phyloP scores from a whole-genome alignment of 768 basidiomycete genomes.

The Podaxis sp. region DNA sequence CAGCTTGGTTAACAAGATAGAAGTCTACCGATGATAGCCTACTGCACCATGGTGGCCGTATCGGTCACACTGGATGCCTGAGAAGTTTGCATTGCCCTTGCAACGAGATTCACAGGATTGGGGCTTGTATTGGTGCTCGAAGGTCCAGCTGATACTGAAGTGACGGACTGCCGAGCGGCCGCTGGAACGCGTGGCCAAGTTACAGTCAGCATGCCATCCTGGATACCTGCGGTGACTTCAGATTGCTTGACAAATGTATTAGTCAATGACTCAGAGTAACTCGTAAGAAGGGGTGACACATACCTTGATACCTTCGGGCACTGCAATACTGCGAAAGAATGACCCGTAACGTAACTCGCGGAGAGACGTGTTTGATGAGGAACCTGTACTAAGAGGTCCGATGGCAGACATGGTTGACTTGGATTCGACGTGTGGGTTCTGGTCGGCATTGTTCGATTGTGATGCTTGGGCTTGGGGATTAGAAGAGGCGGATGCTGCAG shows the following conservation, averaged over 20 bases:
- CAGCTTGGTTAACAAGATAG: too few species aligned
- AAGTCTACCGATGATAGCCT: background rate
- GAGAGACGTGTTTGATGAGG: slow-evolving; percentile 15
- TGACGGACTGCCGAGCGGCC: background rate
- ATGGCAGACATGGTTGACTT: background rate
- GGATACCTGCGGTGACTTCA: slow-evolving; percentile 30
- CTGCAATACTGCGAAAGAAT: slow-evolving; percentile 33
- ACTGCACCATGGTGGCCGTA: background rate
- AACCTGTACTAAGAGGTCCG: background rate
- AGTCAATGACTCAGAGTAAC: slow-evolving; percentile 19
- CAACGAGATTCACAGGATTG: background rate
- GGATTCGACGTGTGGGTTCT: background rate
- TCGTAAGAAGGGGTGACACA: slow-evolving; percentile 14
- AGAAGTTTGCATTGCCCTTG: background rate
- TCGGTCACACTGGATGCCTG: background rate
- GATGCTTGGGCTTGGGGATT: background rate
- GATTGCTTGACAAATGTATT: slow-evolving; percentile 24
- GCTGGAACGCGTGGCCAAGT: slow-evolving; percentile 30
- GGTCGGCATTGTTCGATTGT: slow-evolving; percentile 8
- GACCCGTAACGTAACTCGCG: slow-evolving; percentile 40
- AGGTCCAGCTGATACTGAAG: background rate
- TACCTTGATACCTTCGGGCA: slow-evolving; percentile 37
- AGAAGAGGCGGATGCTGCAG: slow-evolving; percentile 6
- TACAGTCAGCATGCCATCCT: slow-evolving; percentile 38
- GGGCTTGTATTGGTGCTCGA: background rate